These are phyloP conservation scores for Cercospora sp. DNA, from an alignment of 2,329 filamentous ascomycete species.

Conservation along the genomic window DNA sequence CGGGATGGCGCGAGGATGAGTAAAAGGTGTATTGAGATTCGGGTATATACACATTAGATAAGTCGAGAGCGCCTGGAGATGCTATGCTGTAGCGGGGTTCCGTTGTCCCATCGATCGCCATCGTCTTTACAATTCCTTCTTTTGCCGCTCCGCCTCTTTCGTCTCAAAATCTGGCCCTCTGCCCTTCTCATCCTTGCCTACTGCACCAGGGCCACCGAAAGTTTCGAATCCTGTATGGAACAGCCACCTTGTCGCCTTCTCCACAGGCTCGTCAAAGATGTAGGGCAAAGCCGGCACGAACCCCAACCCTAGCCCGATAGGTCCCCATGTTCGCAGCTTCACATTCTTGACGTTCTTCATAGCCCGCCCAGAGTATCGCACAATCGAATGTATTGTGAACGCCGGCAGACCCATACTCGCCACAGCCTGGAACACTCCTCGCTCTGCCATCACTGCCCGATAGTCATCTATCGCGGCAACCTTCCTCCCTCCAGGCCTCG, in stretches of 20 bases:
- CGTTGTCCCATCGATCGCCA: not conserved
- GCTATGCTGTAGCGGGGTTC: not conserved
- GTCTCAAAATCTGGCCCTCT: conserved; percentile 28
- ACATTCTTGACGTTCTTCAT: conserved; percentile 79
- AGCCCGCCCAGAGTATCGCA: conserved; percentile 83
- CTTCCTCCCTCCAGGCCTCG: conserved; percentile 18
- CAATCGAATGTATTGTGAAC: conserved; percentile 90
- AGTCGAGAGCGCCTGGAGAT: not conserved
- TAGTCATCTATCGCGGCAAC: conserved; percentile 84
- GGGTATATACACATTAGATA: not conserved
- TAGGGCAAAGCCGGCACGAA: conserved; percentile 78
- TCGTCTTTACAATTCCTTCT: conserved; percentile 1
- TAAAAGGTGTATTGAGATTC: not conserved
- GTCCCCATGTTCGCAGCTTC: conserved; percentile 77
- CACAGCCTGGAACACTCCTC: conserved; percentile 84
- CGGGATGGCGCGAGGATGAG: not conserved
- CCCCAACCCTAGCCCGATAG: conserved; percentile 72
- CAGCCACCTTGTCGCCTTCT: conserved; percentile 83
- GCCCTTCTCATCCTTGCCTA: conserved; percentile 47
- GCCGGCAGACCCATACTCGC: conserved; percentile 94
- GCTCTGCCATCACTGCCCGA: conserved; percentile 83
- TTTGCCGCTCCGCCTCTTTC: conserved; percentile 12
- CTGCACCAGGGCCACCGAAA: conserved; percentile 66
- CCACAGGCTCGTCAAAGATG: conserved; percentile 89
- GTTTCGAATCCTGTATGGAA: conserved; percentile 81